Percentiles rank a stretch among this genome's conserved stretches.
Conservation (phyloP, 352 stramenopile genomes). For the Blastocystis sp. region DNA sequence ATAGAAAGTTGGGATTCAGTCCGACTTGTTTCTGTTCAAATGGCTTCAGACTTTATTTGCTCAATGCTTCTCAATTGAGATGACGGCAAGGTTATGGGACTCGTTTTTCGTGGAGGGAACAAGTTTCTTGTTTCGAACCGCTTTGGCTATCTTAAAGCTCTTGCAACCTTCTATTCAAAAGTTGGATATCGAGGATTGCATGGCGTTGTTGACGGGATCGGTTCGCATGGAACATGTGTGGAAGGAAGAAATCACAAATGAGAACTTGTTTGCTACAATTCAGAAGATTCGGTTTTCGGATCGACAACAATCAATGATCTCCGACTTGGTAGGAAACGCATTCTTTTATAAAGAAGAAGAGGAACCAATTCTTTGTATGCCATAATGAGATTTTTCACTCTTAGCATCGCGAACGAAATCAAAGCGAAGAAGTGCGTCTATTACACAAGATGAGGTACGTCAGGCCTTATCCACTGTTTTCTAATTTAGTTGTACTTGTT, state of each 20-base stretch:
- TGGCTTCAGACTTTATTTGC: constrained; percentile 47
- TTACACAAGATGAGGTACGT: background rate
- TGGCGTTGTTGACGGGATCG: background rate
- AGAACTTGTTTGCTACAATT: background rate
- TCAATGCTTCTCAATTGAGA: constrained; percentile 39
- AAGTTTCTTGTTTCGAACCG: background rate
- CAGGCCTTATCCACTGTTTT: constrained; percentile 16
- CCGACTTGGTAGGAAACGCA: background rate
- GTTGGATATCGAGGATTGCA: background rate
- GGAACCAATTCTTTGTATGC: background rate
- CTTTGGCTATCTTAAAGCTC: constrained; percentile 14
- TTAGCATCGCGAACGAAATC: background rate
- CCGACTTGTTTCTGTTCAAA: constrained; percentile 22
- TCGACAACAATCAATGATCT: background rate
- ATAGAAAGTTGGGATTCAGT: background rate
- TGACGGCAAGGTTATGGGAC: constrained; percentile 25
- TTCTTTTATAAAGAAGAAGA: constrained; percentile 46
- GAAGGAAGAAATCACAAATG: background rate
- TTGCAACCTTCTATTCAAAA: constrained; percentile 3
- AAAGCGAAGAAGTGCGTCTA: background rate
- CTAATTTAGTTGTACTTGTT: constrained; percentile 26
- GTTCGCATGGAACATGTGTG: constrained; percentile 7
- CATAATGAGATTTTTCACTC: background rate
- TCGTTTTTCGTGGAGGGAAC: constrained; percentile 52
- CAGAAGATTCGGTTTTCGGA: constrained; percentile 1